Evolutionary conservation across 2,329 filamentous ascomycete genomes (phyloP), one percentile per base, ranked within the genome.

Genomic region (Epichloe scottii): DNA sequence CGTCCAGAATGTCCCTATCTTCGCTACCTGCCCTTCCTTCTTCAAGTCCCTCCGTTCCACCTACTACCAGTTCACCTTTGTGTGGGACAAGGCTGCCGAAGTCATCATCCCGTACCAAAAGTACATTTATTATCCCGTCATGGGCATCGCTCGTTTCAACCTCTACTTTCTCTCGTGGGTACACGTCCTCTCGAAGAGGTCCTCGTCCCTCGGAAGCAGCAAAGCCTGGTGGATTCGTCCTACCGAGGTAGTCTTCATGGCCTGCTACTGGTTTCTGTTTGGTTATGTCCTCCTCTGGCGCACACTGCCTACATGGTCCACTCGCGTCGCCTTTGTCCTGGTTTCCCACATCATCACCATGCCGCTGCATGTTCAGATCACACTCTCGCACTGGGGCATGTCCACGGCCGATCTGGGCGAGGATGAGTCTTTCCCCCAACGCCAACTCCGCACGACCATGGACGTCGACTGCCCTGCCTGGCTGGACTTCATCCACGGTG

Each of bases 301-400:
- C 54, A 68, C 70, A 4, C 73, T 87, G 41, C 81, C 82, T 2
- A 76, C 71, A 48, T 78, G 72, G 68, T 70, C 70, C 52, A 71
- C 71, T 21, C 80, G 82, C 23, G 68, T 86, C 52, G 63, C 68
- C 47, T 87, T 83, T 57, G 74, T 86, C 2, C 65, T 86, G 40
- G 68, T 85, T 50, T 80, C 76, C 30, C 82, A 87, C 64, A 73
- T 81, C 46, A 66, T 82, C 60, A 83, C 82, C 33, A 79, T 82
- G 72, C 81, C 82, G 0, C 72, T 87, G 21, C 84, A 87, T 61
- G 73, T 86, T 2, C 84, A 87, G 58, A 85, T 87, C 63, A 86
- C 82, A 0, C 75, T 87, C 8, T 82, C 78, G 1, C 84, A 87
- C 66, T 87, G 83, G 72, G 83, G 79, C 53, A 87, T 86, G 82